These are phyloP conservation scores for Telfairia occidentalis DNA, from an alignment of 331 rosid species.

Conservation along the genomic window DNA sequence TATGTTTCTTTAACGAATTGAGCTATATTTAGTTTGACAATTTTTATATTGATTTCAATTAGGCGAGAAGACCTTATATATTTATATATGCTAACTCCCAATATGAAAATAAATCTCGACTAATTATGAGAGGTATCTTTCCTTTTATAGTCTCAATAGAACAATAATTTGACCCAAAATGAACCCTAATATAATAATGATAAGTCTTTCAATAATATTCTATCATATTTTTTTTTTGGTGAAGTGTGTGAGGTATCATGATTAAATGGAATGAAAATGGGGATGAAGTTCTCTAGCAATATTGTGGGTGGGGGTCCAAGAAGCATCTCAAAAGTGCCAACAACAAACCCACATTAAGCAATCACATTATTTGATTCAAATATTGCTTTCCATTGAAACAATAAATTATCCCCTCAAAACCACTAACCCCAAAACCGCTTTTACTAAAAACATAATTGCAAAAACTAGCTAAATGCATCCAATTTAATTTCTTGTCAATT, in stretches of 20 bases:
- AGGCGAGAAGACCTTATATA: background rate
- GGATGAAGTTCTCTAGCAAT: background rate
- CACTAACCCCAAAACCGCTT: background rate
- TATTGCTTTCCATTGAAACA: background rate
- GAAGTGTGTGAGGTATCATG: background rate
- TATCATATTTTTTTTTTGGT: background rate
- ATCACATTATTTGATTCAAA: background rate
- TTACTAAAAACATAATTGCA: background rate
- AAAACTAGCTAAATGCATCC: background rate
- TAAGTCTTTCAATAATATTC: background rate
- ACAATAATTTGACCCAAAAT: background rate
- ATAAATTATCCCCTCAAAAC: background rate
- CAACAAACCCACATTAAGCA: background rate
- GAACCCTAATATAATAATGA: background rate
- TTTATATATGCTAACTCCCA: background rate
- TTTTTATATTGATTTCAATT: background rate
- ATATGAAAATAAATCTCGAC: background rate
- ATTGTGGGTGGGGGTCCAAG: constrained; percentile 7
- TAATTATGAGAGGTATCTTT: background rate
- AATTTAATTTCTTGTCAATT: background rate
- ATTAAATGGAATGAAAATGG: background rate
- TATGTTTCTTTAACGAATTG: too few relatives aligned
- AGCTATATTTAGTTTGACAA: too few relatives aligned
- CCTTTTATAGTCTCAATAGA: background rate
- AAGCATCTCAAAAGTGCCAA: background rate